Base-by-base conservation (phyloP, 805 yeast genomes). In the Kazachstania viticola region DNA sequence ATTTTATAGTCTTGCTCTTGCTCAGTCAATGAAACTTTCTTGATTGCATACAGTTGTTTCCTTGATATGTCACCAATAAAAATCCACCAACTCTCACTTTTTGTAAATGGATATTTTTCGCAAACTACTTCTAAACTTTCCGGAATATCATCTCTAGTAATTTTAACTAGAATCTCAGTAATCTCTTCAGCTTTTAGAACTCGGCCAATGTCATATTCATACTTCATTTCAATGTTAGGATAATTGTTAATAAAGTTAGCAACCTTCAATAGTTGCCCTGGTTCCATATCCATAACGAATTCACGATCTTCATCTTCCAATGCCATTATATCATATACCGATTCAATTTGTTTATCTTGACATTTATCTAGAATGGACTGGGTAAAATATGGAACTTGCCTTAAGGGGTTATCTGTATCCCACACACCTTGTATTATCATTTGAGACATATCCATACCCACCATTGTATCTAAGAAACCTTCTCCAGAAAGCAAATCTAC, bases 211-310 rank as follows among this genome's bases (percentile, higher is more conserved):
- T 66, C 69, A 4, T 79, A 31, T 21, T 66, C 63, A 45, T 73
- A 77, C 3, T 69, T 60, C 9, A 78, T 47, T 39, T 88, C 96
- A 33, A 91, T 63, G 48, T 80, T 81, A 11, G 98, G 98, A 54
- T 80, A 91, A 39, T 69, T 73, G 56, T 91, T 91, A 33, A 85
- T 94, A 62, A 88, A 91, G 13, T 73, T 73, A 0, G 96, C 96
- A 30, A 88, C 85, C 16, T 64, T 65, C 25, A 65, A 61, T 44
- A 87, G 57, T 38, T 73, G 60, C 3, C 51, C 51, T 2, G 69
- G 71, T 9, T 62, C 56, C 39, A 77, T 58, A 14, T 70, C 73
- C 37, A 88, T 59, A 1, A 87, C 58, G 11, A 66, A 65, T 32
- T 71, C 75, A 33, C 88, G 61, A 35, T 70, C 62, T 38, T 84